Base-by-base conservation (phyloP, 306 rosid genomes). In the Mimosa pudica region DNA sequence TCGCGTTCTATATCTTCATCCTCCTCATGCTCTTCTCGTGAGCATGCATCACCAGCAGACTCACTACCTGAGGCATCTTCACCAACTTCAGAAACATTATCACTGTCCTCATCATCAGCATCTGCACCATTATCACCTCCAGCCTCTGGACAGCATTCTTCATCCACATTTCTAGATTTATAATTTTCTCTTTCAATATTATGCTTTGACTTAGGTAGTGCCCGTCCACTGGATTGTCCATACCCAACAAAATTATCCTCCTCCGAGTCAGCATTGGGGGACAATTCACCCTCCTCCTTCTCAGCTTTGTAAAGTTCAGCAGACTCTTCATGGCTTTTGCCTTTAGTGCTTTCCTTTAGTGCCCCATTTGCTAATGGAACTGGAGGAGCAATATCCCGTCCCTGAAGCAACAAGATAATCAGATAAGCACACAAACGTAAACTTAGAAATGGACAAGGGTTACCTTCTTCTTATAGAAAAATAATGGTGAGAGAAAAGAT, bases 251-350 rank as follows among this genome's bases (percentile, higher is more conserved):
- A 91, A 79, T 93, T 95, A 84, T 93, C 97, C 85, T 95, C 98
- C 83, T 88, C 99, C 47, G 84, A 89, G 68, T 91, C 98, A 73
- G 87, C 97, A 33, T 75, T 87, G 8, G 99, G 99, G 3, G 99
- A 96, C 77, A 96, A 89, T 83, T 96, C 99, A 64, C 99, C 99
- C 86, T 96, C 99, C 81, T 96, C 99, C 81, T 92, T 96, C 86
- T 96, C 99, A 74, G 87, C 61, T 84, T 89, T 91, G 75, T 86
- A 80, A 84, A 91, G 90, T 70, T 81, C 90, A 47, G 81, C 81
- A 77, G 87, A 86, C 81, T 86, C 93, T 83, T 91, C 94, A 73
- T 77, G 90, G 82, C 61, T 71, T 80, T 83, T 87, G 68, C 76
- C 88, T 79, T 85, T 88, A 78, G 63, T 77, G 80, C 86, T 88